Conservation (phyloP, 1,284 basidiomycete species). For the Fistulinella cinereoalba region DNA sequence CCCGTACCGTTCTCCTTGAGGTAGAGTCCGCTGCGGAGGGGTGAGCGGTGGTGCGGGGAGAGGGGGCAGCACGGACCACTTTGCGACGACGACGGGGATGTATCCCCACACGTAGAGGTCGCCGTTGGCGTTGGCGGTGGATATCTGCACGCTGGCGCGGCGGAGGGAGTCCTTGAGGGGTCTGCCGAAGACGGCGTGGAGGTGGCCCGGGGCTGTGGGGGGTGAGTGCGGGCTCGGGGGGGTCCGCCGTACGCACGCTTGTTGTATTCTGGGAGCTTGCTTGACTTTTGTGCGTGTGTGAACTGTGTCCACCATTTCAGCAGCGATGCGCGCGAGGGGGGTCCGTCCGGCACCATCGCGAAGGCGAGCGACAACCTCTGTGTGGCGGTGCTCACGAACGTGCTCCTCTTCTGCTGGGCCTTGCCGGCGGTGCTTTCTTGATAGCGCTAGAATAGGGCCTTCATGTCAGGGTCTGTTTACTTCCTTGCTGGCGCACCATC, state of each 20-base stretch:
- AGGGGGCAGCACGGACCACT: slow-evolving; percentile 65
- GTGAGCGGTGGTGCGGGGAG: slow-evolving; percentile 9
- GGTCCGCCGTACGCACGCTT: slow-evolving; percentile 33
- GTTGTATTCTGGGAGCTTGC: slow-evolving; percentile 47
- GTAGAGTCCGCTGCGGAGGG: slow-evolving; percentile 66
- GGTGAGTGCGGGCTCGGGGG: slow-evolving; percentile 11
- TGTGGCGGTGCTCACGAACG: too few relatives aligned
- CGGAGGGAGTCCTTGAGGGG: slow-evolving; percentile 81
- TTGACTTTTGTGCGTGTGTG: slow-evolving; percentile 56
- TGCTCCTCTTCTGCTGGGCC: too few relatives aligned
- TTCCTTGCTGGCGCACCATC: too few relatives aligned
- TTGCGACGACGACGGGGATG: slow-evolving; percentile 96
- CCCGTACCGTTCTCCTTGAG: slow-evolving; percentile 85
- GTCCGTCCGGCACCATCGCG: slow-evolving; percentile 29
- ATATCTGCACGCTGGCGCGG: slow-evolving; percentile 92
- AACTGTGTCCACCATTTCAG: slow-evolving; percentile 86
- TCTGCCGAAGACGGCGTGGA: slow-evolving; percentile 78
- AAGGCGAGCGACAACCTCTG: too few relatives aligned
- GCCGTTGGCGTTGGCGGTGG: slow-evolving; percentile 82
- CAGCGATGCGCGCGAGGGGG: slow-evolving; percentile 58
- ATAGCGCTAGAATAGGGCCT: too few relatives aligned
- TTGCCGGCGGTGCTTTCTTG: too few relatives aligned
- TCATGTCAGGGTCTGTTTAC: too few relatives aligned
- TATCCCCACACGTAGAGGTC: slow-evolving; percentile 89
- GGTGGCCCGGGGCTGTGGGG: slow-evolving; percentile 25